Base-by-base conservation (phyloP, 1,284 basidiomycete species). In the Neotropicomus parvogracilis region DNA sequence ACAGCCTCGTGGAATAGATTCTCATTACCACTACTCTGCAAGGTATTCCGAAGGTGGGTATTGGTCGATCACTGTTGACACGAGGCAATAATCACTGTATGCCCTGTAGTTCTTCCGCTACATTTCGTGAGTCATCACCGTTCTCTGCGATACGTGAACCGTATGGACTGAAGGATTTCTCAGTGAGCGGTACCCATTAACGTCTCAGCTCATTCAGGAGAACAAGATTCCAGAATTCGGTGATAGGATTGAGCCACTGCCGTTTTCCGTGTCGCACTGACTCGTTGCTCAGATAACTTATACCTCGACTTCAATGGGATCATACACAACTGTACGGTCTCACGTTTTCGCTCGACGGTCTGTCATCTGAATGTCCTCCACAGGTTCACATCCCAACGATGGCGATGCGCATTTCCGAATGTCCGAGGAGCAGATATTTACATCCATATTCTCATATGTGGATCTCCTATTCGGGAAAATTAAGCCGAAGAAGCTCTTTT, bases 231-330 rank as follows among this genome's bases (percentile, higher is more conserved):
- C 95, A 34, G 95, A 98, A 70, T 91, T 91, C 59, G 87, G 87
- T 87, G 53, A 56, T 72, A 58, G 3, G 21, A 35, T 35, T 40
- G 21, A 17, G 16, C 21, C 29, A 45, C 21, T 55, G 19, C 35
- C 34, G 12, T 26, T 14, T 19, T 39, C 6, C 34, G 17, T 40
- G 14, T 50, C 42, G 52, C n/a, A 46, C 52, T 59, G 6, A 57
- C 45, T 20, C 40, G 14, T 48, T 42, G 12, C 35, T 20, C 57
- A 86, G 89, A 95, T 70, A 91, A 91, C 64, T 71, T 95, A 50
- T 95, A 97, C 69, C 80, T 97, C 57, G 94, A 93, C 69, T 98
- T 97, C 80, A 99, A 99, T 68, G 94, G 92, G 52, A 98, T 99
- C 69, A 98, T 99, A 55, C 95, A 99, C 75, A 92, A 95, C 63